These are phyloP conservation scores for Acanthamoeba sp. DNA, from an alignment of 208 protist genomes.

Conservation along the genomic window DNA sequence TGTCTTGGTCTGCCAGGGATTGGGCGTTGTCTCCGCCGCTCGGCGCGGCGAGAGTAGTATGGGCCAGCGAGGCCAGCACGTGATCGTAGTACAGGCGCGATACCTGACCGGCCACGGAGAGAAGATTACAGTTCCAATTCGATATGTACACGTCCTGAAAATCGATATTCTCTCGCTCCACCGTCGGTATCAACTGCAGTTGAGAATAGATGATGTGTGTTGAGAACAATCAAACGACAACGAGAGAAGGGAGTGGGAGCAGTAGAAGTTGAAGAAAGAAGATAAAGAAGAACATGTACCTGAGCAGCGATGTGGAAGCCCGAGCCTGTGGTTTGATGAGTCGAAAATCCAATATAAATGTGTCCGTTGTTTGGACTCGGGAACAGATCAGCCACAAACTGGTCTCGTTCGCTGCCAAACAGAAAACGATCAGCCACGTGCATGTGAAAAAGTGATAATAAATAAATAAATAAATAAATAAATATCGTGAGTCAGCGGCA, in stretches of 20 bases:
- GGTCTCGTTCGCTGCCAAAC: background rate
- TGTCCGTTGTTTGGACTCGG: constrained; percentile 58
- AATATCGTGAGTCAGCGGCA: too few species aligned
- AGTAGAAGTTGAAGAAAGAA: background rate
- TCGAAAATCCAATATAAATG: constrained; percentile 81
- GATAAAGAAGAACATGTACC: constrained; percentile 1
- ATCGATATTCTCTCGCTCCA: constrained; percentile 47
- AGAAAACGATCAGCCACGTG: background rate
- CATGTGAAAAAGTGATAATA: too few species aligned
- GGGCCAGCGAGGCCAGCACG: background rate
- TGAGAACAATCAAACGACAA: background rate
- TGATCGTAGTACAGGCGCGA: constrained; percentile 4
- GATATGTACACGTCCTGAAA: constrained; percentile 57
- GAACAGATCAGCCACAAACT: constrained; percentile 11
- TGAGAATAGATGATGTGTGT: background rate
- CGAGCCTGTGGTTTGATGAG: constrained; percentile 79
- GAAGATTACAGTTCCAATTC: constrained; percentile 41
- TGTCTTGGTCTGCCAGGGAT: background rate
- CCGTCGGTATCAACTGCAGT: background rate
- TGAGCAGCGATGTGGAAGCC: constrained; percentile 74
- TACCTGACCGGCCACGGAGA: constrained; percentile 25
- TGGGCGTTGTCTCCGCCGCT: background rate
- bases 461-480: too few species aligned
- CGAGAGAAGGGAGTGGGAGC: too few species aligned
- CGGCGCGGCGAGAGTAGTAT: background rate